Evolutionary conservation across 2,329 filamentous ascomycete species (phyloP), one percentile per base, ranked within the genome.

Genomic region (Thelonectria olida): DNA sequence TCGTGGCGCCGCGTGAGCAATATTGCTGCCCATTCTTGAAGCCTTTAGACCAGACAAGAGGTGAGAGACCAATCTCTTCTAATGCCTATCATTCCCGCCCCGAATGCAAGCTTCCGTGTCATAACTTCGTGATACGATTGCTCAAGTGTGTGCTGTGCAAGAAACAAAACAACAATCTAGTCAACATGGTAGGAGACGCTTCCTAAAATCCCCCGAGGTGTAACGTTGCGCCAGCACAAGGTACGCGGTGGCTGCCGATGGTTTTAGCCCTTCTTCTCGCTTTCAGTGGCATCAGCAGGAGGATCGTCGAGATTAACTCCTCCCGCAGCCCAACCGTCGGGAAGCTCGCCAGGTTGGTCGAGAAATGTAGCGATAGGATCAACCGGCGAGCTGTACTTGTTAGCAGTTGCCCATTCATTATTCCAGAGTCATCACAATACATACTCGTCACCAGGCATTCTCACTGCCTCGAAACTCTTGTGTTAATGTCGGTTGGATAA

Each of bases 381-480:
- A n/a, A 69, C 41, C 1, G 61, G 13, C 4, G 41, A 23, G 12
- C 27, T 2, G 36, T 58, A 64, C 27, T 25, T 38, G 2, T 10
- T 9, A 28, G 72, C 54, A 67, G 61, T 20, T 7, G 19, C 51
- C 27, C 25, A 42, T 9, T 7, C 51, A 13, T 15, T 51, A 19
- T n/a, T 45, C 7, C 15, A 6, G 22, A n/a, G 34, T 7, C 17
- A n/a, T 20, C 6, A 22, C 8, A 38, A 23, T 47, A 55, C 44
- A 3, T 45, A 62, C 59, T 12, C 39, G 19, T 47, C 31, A 38
- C 60, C 52, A 27, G 67, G 0, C 67, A 70, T 70, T 25, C 20
- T 63, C n/a, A 20, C 13, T n/a, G 10, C n/a, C 19, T 42, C 8
- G 38, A 42, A 22, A 34, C 9, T 38, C 10, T 54, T 50, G 13